Base-by-base conservation (phyloP, 1,139 yeast species). In the Debaryomyces robertsiae region DNA sequence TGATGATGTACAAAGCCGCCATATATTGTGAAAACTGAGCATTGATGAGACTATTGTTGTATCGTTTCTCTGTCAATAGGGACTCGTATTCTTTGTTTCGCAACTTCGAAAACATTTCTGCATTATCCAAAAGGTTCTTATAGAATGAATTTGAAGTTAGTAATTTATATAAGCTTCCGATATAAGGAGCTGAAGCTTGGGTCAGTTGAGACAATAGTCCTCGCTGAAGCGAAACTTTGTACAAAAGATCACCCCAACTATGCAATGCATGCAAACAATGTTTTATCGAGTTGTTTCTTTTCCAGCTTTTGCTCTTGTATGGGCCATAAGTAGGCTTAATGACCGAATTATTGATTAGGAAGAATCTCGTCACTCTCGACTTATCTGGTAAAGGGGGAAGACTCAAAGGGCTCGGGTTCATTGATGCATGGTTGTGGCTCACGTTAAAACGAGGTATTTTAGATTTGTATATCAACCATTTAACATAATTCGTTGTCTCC, bases 21-120 rank as follows among this genome's bases (percentile, higher is more conserved):
- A 58, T 44, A 42, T 56, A 57, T 39, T 57, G 64, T 3, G 55
- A 48, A 33, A 60, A 59, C 36, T 58, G 61, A 5, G 47, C 30
- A 25, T 40, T 38, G 9, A 48, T 27, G 31, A 55, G 41, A 25
- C 34, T 46, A 14, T 41, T 49, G 9, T 36, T 32, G 24, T 42
- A 41, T 30, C 58, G 34, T 29, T 45, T 40, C 13, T 41, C 41
- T 6, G 49, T n/a, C 9, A 52, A 37, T 16, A 36, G 17, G 11
- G 19, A 25, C 14, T 36, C 27, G 29, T 49, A 49, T 4, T 32
- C 38, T n/a, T 18, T 27, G 11, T 43, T 42, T 7, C 38, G 22
- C 22, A 54, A 22, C 14, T 34, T 31, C 6, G 39, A 30, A 35
- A 54, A 57, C 13, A 50, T 45, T 1, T 46, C 46, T 1, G 50